These are phyloP conservation scores for Aspergillus nomiae DNA, from an alignment of 2,329 filamentous ascomycete species.

Conservation along the genomic window DNA sequence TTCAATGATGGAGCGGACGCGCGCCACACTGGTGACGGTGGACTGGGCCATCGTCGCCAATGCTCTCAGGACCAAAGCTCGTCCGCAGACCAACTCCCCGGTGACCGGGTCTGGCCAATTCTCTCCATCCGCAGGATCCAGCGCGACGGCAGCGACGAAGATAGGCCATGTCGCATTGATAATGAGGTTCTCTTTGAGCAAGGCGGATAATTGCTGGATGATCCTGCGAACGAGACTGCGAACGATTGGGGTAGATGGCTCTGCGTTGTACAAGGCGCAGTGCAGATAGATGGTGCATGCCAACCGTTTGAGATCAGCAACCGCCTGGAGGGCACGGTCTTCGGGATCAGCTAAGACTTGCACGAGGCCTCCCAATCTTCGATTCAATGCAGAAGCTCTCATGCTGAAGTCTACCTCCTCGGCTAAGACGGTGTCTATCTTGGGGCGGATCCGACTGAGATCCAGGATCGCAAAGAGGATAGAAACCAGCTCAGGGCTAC, in stretches of 20 bases:
- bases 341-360: not conserved
- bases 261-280: not conserved
- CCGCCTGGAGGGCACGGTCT: not conserved
- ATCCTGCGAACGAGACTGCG: not conserved
- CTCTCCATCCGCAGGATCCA: conserved; percentile 36
- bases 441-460: not conserved
- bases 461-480: not conserved
- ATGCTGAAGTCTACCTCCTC: not conserved
- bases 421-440: not conserved
- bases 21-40: conserved; percentile 34
- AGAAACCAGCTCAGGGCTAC: conserved; percentile 2
- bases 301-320: conserved; percentile 4
- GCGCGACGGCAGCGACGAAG: conserved; percentile 31
- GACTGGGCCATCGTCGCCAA: conserved; percentile 7
- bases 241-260: not conserved
- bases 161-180: conserved; percentile 25
- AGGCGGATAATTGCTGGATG: not conserved
- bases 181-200: not conserved
- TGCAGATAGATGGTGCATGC: conserved; percentile 2
- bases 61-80: not conserved
- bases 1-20: conserved; percentile 41
- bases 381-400: not conserved
- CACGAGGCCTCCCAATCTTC: not conserved
- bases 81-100: not conserved
- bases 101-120: conserved; percentile 27